phyloP scores from a whole-genome alignment of 2,329 filamentous ascomycete species.

The Coleophoma cylindrospora region DNA sequence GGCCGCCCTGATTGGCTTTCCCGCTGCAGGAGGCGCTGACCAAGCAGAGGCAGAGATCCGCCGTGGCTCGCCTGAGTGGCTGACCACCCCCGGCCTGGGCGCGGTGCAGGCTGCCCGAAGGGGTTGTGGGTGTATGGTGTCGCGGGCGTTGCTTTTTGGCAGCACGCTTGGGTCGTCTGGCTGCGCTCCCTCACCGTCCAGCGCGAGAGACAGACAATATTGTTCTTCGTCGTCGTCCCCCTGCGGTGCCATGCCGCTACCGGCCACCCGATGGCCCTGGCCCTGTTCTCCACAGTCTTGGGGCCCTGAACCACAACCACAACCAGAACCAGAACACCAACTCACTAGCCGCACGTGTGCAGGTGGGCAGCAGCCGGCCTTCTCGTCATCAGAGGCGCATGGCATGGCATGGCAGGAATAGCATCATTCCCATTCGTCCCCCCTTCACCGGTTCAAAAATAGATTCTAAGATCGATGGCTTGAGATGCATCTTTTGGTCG shows the following conservation, averaged over 20 bases:
- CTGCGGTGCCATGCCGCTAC: background rate
- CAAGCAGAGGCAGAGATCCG: too few relatives aligned
- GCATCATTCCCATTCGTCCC: constrained; percentile 18
- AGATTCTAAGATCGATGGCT: constrained; percentile 31
- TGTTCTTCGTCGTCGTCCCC: background rate
- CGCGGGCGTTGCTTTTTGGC: too few relatives aligned
- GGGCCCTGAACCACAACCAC: background rate
- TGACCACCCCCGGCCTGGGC: constrained; percentile 13
- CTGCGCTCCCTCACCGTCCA: too few relatives aligned
- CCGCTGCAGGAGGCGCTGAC: too few relatives aligned
- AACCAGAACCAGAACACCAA: constrained; percentile 11
- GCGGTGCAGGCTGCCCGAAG: constrained; percentile 3
- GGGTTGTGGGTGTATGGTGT: too few relatives aligned
- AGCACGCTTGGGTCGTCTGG: too few relatives aligned
- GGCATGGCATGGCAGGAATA: constrained; percentile 34
- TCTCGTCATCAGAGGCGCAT: constrained; percentile 21
- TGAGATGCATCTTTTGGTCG: constrained; percentile 10
- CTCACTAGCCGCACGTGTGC: constrained; percentile 25
- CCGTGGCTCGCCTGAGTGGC: constrained; percentile 13
- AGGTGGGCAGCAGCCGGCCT: constrained; percentile 14
- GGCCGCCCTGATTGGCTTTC: background rate
- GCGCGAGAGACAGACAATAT: too few relatives aligned
- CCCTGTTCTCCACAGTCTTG: constrained; percentile 1
- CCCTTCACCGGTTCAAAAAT: constrained; percentile 32
- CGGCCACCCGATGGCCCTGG: background rate